phyloP scores from a whole-genome alignment of 2,329 filamentous ascomycete species.

The Ophiosphaerella herpotricha region DNA sequence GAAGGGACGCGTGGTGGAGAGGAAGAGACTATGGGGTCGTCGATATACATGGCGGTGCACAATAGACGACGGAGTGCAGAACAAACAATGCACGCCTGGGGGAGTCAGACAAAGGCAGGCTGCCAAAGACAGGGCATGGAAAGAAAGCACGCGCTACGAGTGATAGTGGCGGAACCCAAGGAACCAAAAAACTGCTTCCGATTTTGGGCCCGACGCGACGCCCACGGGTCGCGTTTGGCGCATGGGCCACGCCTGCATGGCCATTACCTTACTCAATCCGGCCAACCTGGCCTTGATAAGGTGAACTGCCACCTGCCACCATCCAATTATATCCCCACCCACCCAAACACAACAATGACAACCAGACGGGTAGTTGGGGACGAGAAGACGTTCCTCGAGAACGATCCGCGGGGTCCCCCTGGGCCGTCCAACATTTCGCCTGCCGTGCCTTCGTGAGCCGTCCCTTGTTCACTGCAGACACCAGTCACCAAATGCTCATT shows the following conservation, averaged over 20 bases:
- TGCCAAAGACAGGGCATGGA: slow-evolving; percentile 16
- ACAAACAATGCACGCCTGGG: background rate
- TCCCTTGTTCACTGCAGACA: background rate
- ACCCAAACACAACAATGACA: slow-evolving; percentile 59
- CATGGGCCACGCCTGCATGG: slow-evolving; percentile 18
- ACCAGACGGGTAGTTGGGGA: slow-evolving; percentile 68
- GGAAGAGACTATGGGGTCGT: slow-evolving; percentile 41
- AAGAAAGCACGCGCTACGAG: slow-evolving; percentile 6
- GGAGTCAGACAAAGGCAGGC: slow-evolving; percentile 17
- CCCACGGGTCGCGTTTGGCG: slow-evolving; percentile 14
- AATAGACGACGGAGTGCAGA: slow-evolving; percentile 2
- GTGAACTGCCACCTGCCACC: background rate
- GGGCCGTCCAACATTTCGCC: slow-evolving; percentile 75
- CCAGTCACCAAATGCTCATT: background rate
- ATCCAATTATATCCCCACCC: background rate
- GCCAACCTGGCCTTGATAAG: background rate
- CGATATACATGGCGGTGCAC: slow-evolving; percentile 33
- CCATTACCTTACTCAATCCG: slow-evolving; percentile 22
- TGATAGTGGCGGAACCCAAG: slow-evolving; percentile 7
- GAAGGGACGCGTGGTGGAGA: slow-evolving; percentile 30
- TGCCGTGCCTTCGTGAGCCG: slow-evolving; percentile 76
- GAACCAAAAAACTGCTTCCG: slow-evolving; percentile 13
- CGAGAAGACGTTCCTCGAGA: slow-evolving; percentile 67
- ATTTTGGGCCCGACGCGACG: slow-evolving; percentile 3
- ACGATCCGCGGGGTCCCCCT: slow-evolving; percentile 32